Evolutionary conservation across 768 basidiomycete species (phyloP).

Genomic region (Wakefieldia striispora): DNA sequence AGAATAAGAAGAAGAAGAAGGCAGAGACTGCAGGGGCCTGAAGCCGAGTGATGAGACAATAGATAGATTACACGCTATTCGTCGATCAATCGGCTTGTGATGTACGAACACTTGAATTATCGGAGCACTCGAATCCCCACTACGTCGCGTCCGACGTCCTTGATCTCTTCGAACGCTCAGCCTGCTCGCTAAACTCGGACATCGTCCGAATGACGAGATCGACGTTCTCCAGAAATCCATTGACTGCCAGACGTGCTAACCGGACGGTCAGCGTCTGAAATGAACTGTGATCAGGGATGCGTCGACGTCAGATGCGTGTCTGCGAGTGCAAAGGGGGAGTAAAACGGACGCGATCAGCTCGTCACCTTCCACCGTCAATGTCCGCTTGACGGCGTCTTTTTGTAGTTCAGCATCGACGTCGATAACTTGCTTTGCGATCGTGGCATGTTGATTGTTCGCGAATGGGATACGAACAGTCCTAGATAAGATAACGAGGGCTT

Average conservation of each 20-base stretch:
- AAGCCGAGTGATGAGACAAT: slow-evolving; percentile 25
- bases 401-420: slow-evolving; percentile 87
- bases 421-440: slow-evolving; percentile 78
- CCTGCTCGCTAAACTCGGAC: slow-evolving; percentile 73
- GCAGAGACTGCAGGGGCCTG: slow-evolving; percentile 47
- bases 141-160: slow-evolving; percentile 9
- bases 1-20: slow-evolving; percentile 92
- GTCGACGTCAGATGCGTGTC: slow-evolving; percentile 1
- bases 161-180: slow-evolving; percentile 20
- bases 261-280: slow-evolving; percentile 81
- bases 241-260: slow-evolving; percentile 78
- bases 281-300: slow-evolving; percentile 40
- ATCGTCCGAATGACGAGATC: slow-evolving; percentile 84
- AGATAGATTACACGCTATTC: slow-evolving; percentile 14
- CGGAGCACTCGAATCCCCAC: slow-evolving; percentile 4
- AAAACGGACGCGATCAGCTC: slow-evolving; percentile 71
- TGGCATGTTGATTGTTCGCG: slow-evolving; percentile 66
- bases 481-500: slow-evolving; percentile 7
- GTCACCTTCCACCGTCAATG: slow-evolving; percentile 62
- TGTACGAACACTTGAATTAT: slow-evolving; percentile 10
- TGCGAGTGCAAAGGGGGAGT: not conserved
- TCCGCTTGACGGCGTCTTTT: slow-evolving; percentile 72
- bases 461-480: slow-evolving; percentile 81
- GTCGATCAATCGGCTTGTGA: slow-evolving; percentile 15
- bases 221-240: slow-evolving; percentile 86